A percentile compares a stretch with the other conserved stretches of the same genome.
phyloP scores from a whole-genome alignment of 2,329 filamentous ascomycete genomes.

The Cladosporium halotolerans region DNA sequence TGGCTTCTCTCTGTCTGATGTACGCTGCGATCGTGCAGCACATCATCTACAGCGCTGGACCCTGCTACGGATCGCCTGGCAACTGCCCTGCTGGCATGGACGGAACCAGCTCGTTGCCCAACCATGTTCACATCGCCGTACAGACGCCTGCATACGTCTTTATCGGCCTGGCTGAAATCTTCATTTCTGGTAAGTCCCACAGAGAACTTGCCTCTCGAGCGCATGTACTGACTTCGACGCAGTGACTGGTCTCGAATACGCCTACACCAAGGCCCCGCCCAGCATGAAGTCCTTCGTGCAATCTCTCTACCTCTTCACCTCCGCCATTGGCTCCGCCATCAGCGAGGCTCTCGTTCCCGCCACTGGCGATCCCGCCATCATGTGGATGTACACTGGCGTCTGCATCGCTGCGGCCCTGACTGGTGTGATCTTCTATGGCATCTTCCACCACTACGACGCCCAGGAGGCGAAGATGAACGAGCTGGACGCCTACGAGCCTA shows the following conservation, averaged over 20 bases:
- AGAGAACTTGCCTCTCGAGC: neutral
- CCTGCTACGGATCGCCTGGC: conserved; percentile 41
- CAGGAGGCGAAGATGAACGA: conserved; percentile 47
- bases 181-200: conserved; percentile 26
- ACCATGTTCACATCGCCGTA: conserved; percentile 40
- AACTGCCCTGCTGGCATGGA: conserved; percentile 33
- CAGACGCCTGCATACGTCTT: conserved; percentile 43
- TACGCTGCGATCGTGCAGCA: conserved; percentile 53
- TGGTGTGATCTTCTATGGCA: conserved; percentile 24
- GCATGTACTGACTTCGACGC: conserved; percentile 13
- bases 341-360: conserved; percentile 56
- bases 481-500: conserved; percentile 29
- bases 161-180: conserved; percentile 41
- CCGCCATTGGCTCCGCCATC: conserved; percentile 53
- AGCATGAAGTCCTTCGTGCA: conserved; percentile 46
- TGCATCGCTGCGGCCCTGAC: conserved; percentile 16
- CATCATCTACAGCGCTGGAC: conserved; percentile 48
- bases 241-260: conserved; percentile 43
- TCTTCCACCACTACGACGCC: conserved; percentile 38
- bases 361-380: conserved; percentile 57
- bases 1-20: conserved; percentile 46
- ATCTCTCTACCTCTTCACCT: conserved; percentile 45
- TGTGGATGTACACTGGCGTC: conserved; percentile 50
- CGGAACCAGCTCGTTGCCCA: conserved; percentile 30
- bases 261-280: conserved; percentile 42